phyloP scores from a whole-genome alignment of 306 rosid genomes.

The Benincasa hispida region DNA sequence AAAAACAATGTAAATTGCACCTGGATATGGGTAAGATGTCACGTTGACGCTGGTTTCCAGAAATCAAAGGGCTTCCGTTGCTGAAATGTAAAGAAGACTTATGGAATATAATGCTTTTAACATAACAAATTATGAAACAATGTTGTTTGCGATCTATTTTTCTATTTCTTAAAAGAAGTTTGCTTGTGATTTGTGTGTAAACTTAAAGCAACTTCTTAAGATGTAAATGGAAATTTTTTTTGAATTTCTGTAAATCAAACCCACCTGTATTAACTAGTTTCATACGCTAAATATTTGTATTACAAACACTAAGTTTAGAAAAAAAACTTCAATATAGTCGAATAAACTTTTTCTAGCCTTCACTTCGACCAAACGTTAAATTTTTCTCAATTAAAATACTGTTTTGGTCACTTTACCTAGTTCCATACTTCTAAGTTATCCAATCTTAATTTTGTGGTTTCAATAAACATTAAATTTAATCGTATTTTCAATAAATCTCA shows the following conservation, averaged over 20 bases:
- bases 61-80: constrained; percentile 75
- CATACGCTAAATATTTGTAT: background rate
- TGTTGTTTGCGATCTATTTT: background rate
- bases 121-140: background rate
- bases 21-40: constrained; percentile 8
- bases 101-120: background rate
- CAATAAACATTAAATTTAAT: no score
- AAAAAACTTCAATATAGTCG: background rate
- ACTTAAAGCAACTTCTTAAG: background rate
- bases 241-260: background rate
- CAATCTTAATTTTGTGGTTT: no score
- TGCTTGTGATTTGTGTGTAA: background rate
- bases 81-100: constrained; percentile 29
- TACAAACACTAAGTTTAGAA: background rate
- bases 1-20: background rate
- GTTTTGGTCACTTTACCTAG: no score
- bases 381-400: no score
- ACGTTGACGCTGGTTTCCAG: constrained; percentile 60
- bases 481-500: no score
- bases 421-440: no score
- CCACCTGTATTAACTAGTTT: background rate
- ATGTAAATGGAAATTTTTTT: background rate
- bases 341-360: background rate
- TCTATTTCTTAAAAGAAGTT: background rate
- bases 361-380: background rate